A percentile compares a stretch with the other conserved stretches of the same genome.
Evolutionary conservation across 805 yeast species (phyloP).

Genomic region (Metschnikowia lochheadii): DNA sequence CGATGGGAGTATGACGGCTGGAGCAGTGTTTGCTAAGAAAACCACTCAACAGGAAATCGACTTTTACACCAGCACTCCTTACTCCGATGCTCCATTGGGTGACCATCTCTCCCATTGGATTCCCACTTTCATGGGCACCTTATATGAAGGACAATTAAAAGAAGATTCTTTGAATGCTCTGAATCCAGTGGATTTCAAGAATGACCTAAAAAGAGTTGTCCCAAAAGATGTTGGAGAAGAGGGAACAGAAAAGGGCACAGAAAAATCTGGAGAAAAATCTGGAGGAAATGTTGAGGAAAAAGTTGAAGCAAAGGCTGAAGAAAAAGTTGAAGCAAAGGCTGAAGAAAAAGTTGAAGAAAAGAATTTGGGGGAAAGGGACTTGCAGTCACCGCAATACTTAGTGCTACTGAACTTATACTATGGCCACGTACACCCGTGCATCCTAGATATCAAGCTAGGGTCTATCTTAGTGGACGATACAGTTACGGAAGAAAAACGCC

Average conservation of each 20-base stretch:
- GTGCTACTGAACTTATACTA: constrained; percentile 68
- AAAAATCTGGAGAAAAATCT: too few relatives aligned
- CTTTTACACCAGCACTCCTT: constrained; percentile 53
- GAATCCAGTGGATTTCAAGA: background rate
- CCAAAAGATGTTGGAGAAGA: too few relatives aligned
- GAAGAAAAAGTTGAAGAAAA: background rate
- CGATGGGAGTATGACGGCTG: constrained; percentile 69
- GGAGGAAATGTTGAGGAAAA: too few relatives aligned
- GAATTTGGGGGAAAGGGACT: background rate
- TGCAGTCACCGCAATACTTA: constrained; percentile 33
- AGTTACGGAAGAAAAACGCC: constrained; percentile 48
- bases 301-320: background rate
- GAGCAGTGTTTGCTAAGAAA: constrained; percentile 69
- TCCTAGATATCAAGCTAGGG: constrained; percentile 85
- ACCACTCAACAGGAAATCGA: constrained; percentile 60
- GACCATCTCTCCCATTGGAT: constrained; percentile 48
- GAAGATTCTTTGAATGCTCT: background rate
- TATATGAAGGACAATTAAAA: constrained; percentile 38
- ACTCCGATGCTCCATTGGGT: constrained; percentile 27
- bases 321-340: background rate
- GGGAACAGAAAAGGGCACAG: background rate
- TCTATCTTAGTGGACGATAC: constrained; percentile 58
- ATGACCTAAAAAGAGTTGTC: background rate
- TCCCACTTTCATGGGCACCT: constrained; percentile 61
- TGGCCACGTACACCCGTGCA: constrained; percentile 62